Conservation (phyloP, 768 basidiomycete genomes). For the Boletus rubropictus region DNA sequence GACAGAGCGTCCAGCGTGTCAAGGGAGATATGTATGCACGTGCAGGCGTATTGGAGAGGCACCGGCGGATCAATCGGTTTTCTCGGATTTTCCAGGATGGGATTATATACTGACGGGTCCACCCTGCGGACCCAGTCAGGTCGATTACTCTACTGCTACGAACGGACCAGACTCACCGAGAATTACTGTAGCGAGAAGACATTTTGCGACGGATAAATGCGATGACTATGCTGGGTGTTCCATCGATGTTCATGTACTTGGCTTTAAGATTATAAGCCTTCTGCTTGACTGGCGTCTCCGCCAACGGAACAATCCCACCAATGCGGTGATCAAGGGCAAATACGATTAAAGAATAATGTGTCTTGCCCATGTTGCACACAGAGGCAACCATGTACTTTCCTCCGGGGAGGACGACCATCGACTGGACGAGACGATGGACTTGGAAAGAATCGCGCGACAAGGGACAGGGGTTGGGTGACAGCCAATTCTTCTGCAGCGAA, state of each 20-base stretch:
- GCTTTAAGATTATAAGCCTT: constrained; percentile 57
- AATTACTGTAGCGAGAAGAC: constrained; percentile 9
- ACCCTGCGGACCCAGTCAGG: constrained; percentile 18
- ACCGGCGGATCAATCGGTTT: constrained; percentile 39
- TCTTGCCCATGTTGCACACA: constrained; percentile 39
- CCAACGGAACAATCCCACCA: constrained; percentile 39
- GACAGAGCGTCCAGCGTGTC: constrained; percentile 39
- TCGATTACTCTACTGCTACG: background rate
- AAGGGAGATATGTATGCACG: constrained; percentile 39
- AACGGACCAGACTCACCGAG: constrained; percentile 12
- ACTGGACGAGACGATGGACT: constrained; percentile 35
- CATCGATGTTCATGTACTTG: constrained; percentile 47
- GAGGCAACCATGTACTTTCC: constrained; percentile 66
- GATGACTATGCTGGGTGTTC: constrained; percentile 49
- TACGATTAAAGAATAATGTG: constrained; percentile 46
- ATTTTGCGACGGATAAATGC: constrained; percentile 42
- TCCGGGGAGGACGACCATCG: constrained; percentile 59
- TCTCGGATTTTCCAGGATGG: constrained; percentile 29
- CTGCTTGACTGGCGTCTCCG: constrained; percentile 41
- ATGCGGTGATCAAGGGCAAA: constrained; percentile 52
- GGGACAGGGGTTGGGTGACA: constrained; percentile 34
- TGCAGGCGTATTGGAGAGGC: constrained; percentile 41
- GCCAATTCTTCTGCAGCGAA: constrained; percentile 58
- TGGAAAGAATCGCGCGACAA: constrained; percentile 23
- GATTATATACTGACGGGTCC: constrained; percentile 30